Conservation (phyloP, 257 asterid species). For the Nicotiana noctiflora region DNA sequence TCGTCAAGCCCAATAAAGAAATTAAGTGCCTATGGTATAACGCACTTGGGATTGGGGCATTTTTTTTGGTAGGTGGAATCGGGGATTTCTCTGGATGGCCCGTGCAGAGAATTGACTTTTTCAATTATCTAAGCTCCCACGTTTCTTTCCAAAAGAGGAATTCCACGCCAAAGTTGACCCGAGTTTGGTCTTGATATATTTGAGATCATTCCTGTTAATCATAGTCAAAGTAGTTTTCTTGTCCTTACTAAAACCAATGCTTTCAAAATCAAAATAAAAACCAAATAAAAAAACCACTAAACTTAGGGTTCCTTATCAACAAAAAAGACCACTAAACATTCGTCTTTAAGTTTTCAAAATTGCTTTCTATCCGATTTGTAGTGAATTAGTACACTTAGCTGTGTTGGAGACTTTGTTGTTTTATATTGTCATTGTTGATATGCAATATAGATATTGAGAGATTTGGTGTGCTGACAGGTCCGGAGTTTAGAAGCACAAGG, state of each 20-base stretch:
- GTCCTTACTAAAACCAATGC: not conserved
- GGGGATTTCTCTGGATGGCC: not conserved
- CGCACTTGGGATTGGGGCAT: not conserved
- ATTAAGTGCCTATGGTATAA: not conserved
- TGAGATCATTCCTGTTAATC: not conserved
- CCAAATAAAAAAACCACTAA: not conserved
- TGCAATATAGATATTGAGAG: not conserved
- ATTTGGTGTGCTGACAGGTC: slow-evolving; percentile 27
- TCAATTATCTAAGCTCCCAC: not conserved
- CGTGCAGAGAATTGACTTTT: not conserved
- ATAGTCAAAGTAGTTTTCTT: not conserved
- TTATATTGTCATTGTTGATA: not conserved
- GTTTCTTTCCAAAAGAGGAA: not conserved
- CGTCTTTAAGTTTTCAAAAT: no score
- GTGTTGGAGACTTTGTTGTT: no score
- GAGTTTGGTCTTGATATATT: not conserved
- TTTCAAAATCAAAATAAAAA: not conserved
- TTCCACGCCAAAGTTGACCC: not conserved
- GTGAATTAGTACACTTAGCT: no score
- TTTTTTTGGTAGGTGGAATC: not conserved
- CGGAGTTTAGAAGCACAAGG: slow-evolving; percentile 60
- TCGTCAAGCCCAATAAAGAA: not conserved
- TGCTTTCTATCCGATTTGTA: no score
- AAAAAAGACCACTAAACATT: no score
- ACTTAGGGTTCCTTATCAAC: not conserved